Evolutionary conservation across 495 filamentous ascomycete genomes (phyloP).

Genomic region (Podospora bellae-mahoneyi): DNA sequence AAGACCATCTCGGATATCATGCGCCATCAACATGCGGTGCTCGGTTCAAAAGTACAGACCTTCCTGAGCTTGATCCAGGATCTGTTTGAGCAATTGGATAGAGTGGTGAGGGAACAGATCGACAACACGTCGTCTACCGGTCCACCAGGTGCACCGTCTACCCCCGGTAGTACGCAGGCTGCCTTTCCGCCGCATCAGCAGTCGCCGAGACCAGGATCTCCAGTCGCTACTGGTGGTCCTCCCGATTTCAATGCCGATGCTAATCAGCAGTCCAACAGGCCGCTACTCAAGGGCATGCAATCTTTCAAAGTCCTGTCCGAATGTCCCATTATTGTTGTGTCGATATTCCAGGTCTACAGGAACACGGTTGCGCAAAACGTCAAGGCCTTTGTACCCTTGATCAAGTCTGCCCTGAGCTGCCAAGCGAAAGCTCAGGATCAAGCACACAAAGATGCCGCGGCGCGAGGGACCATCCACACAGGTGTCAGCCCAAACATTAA

Average conservation of each 20-base stretch:
- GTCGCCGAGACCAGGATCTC: slow-evolving; percentile 85
- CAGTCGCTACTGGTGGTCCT: slow-evolving; percentile 60
- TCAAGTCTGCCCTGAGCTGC: slow-evolving; percentile 82
- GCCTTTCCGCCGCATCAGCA: slow-evolving; percentile 58
- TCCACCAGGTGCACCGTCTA: slow-evolving; percentile 65
- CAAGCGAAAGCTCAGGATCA: slow-evolving; percentile 93
- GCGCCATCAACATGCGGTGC: slow-evolving; percentile 82
- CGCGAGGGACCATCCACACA: slow-evolving; percentile 75
- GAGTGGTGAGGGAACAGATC: slow-evolving; percentile 88
- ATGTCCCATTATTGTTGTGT: slow-evolving; percentile 98
- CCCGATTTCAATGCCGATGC: slow-evolving; percentile 58
- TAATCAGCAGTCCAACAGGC: slow-evolving; percentile 73
- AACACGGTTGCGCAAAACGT: slow-evolving; percentile 76
- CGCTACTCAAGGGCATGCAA: slow-evolving; percentile 86
- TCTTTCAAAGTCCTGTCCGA: slow-evolving; percentile 98
- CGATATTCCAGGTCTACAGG: slow-evolving; percentile 91
- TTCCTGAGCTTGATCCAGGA: slow-evolving; percentile 92
- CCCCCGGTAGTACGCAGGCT: slow-evolving; percentile 68
- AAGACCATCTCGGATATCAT: slow-evolving; percentile 97
- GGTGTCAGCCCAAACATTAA: slow-evolving; percentile 93
- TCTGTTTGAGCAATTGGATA: slow-evolving; percentile 91
- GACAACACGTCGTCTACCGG: slow-evolving; percentile 60
- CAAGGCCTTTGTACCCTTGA: slow-evolving; percentile 86
- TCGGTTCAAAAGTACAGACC: slow-evolving; percentile 74
- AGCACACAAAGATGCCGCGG: slow-evolving; percentile 78